phyloP scores from a whole-genome alignment of 352 stramenopile species.

The Globisporangium barbulae region DNA sequence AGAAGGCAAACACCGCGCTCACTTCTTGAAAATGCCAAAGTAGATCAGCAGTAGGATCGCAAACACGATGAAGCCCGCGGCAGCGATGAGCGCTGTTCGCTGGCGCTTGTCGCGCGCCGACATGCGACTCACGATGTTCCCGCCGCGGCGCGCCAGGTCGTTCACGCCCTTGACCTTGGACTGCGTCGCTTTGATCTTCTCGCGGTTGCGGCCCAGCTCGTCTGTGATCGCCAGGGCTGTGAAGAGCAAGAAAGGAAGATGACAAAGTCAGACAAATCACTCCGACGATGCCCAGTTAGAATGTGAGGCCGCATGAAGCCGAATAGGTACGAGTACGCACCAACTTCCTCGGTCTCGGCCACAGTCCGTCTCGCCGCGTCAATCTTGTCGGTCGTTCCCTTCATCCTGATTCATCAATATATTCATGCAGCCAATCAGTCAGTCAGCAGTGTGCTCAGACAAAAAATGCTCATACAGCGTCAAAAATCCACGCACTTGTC shows the following conservation, averaged over 20 bases:
- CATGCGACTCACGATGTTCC: slow-evolving; percentile 84
- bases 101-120: slow-evolving; percentile 82
- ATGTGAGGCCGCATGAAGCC: neutral
- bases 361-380: slow-evolving; percentile 77
- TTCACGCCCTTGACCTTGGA: slow-evolving; percentile 84
- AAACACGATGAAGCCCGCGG: slow-evolving; percentile 75
- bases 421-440: neutral
- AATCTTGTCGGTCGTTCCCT: slow-evolving; percentile 79
- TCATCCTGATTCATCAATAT: slow-evolving; percentile 46
- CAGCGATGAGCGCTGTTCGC: slow-evolving; percentile 60
- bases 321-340: slow-evolving; percentile 29
- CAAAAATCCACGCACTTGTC: slow-evolving; percentile 57
- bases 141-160: slow-evolving; percentile 77
- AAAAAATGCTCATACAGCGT: neutral
- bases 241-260: slow-evolving; percentile 14
- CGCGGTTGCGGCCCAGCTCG: slow-evolving; percentile 77
- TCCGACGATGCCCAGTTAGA: too few species aligned
- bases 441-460: neutral
- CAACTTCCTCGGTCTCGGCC: slow-evolving; percentile 84
- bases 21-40: slow-evolving; percentile 89
- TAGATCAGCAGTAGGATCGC: slow-evolving; percentile 87
- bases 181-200: slow-evolving; percentile 84
- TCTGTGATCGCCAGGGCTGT: slow-evolving; percentile 73
- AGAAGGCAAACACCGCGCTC: slow-evolving; percentile 13
- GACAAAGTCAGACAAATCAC: neutral